Base-by-base conservation (phyloP, 176 grass and related monocot species). In the Eragrostis nindensis region DNA sequence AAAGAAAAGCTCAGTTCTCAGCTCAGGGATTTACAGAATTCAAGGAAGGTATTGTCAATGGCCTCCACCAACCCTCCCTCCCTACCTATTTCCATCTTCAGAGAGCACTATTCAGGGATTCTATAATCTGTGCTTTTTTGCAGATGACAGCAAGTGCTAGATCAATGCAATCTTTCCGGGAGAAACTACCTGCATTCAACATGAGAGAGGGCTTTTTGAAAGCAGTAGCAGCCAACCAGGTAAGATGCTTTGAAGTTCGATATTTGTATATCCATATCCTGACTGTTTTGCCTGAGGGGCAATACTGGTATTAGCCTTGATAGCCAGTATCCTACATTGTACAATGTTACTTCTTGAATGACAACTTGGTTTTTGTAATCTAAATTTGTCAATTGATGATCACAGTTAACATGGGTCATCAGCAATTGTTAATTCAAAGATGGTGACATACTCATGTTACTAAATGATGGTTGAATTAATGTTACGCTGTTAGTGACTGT, bases 141-240 rank as follows among this genome's bases (percentile, higher is more conserved):
- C 84, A 98, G 95, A 73, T 68, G 80, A 82, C 25, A 10, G 79
- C 84, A 81, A 91, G 82, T 86, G 92, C 86, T 66, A 87, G 74
- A 87, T 83, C 71, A 71, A 91, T 98, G 92, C 88, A 86, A 62
- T 90, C 89, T 84, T 98, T 98, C 57, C 94, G 92, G 82, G 86
- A 93, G 85, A 95, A 93, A 72, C 68, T 95, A 74, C 95, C 95
- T 54, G 90, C 92, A 71, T 91, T 89, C 75, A 95, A 86, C 85
- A 74, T 88, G 71, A 89, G 92, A 81, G 88, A 93, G 77, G 83
- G 81, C 47, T 93, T 98, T 89, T 78, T 98, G 75, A 91, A 91
- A 86, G 88, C 88, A 85, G 81, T 95, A 43, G 83, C 71, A 70
- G 66, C 84, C 25, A 98, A 91, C 85, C 95, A 98, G 88, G 95